Evolutionary conservation across 257 asterid species (phyloP), one percentile per base, ranked within the genome.

Genomic region (Solanum sejunctum): DNA sequence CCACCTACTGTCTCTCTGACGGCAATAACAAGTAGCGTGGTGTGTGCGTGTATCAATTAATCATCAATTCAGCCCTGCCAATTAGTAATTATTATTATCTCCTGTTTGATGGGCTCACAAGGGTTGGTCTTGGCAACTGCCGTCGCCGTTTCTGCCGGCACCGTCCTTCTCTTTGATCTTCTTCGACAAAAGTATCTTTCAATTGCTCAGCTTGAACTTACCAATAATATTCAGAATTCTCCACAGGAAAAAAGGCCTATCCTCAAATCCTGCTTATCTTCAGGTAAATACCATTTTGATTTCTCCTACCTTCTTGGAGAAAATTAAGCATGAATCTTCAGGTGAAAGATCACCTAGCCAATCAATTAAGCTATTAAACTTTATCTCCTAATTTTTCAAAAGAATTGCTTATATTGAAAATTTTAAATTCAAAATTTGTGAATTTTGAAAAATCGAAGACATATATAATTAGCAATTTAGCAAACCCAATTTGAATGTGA

Each of bases 91-190:
- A 26, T 69, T 16, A 39, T 10, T 10, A 89, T 90, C 92, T 86
- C 91, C 56, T 82, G 88, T 15, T 82, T 91, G 88, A 84, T 92
- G 93, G 87, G 93, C 7, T 88, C 95, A 28, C 96, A 93, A 80
- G 94, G 92, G 66, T 49, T 92, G 12, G 97, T 92, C 71, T 83
- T 94, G 45, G 99, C 98, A 54, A 93, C 99, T 23, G 98, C 97
- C 71, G 90, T 95, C 93, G 97, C 95, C 1, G 94, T 93, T 52
- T 95, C 99, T 39, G 99, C 93, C 6, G 97, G 94, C 47, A 89
- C 96, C 75, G 66, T 93, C 10, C 55, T 94, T 81, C 92, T 95
- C 67, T 88, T 92, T 73, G 97, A 95, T 84, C 93, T 86, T 60
- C 83, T 91, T 75, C 84, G 89, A 9, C 91, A 91, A 0, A 92